These are phyloP conservation scores for Erythrophleum fordii DNA, from an alignment of 306 rosid genomes.

Conservation along the genomic window DNA sequence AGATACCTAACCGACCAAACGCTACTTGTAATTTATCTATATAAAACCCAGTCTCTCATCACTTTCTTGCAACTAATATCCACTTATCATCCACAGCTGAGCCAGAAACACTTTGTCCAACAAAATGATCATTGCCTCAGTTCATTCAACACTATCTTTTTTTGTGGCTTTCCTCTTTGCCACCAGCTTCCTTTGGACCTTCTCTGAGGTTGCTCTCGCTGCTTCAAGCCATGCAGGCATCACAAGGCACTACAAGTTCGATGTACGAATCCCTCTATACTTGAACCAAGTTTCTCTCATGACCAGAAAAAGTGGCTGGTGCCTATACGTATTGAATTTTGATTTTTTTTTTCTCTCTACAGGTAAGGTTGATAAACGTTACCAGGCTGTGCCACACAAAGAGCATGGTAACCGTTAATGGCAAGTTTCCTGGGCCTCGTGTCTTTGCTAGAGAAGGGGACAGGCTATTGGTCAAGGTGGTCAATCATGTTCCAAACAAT, in stretches of 20 bases:
- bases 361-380: conserved; percentile 58
- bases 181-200: conserved; percentile 37
- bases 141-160: conserved; percentile 38
- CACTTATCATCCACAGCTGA: background rate
- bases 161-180: conserved; percentile 44
- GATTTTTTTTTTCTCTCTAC: background rate
- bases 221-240: conserved; percentile 47
- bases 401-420: conserved; percentile 64
- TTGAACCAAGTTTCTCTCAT: background rate
- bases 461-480: conserved; percentile 64
- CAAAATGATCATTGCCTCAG: background rate
- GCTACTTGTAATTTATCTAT: conserved; percentile 8
- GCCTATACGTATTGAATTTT: background rate
- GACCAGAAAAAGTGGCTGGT: too few relatives aligned
- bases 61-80: conserved; percentile 8
- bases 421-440: conserved; percentile 72
- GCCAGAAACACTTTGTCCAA: background rate
- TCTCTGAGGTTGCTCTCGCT: conserved; percentile 42
- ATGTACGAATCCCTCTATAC: conserved; percentile 41
- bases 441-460: conserved; percentile 77
- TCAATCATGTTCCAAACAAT: conserved; percentile 69
- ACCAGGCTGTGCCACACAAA: conserved; percentile 70
- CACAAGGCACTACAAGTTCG: conserved; percentile 69
- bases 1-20: conserved; percentile 47
- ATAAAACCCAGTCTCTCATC: conserved; percentile 30